Conservation (phyloP, 2,329 filamentous ascomycete genomes). For the Harringtonia lauricola region DNA sequence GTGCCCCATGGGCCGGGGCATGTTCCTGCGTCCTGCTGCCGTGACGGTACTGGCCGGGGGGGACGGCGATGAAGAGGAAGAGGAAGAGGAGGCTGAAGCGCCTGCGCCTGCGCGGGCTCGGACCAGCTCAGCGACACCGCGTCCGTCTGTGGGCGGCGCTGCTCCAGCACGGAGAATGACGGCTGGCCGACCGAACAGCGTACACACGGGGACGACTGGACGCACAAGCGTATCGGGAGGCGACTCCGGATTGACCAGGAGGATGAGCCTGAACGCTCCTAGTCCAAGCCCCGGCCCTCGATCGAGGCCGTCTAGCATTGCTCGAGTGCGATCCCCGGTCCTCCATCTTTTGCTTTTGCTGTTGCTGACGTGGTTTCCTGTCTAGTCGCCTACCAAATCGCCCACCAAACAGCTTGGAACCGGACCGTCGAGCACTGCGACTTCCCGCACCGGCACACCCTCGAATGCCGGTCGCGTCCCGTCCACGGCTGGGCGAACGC, state of each 20-base stretch:
- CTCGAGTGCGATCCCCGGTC: constrained; percentile 33
- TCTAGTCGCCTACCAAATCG: constrained; percentile 65
- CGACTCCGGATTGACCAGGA: constrained; percentile 45
- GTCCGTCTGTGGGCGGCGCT: constrained; percentile 12
- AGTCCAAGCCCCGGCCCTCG: constrained; percentile 62
- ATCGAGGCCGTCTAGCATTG: constrained; percentile 43
- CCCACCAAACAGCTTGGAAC: constrained; percentile 63
- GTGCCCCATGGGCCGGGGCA: constrained; percentile 62
- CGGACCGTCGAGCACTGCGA: constrained; percentile 40
- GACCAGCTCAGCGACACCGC: not conserved
- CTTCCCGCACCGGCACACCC: constrained; percentile 55
- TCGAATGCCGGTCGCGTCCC: constrained; percentile 32
- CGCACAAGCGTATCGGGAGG: constrained; percentile 26
- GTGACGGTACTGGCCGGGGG: constrained; percentile 40
- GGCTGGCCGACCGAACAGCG: constrained; percentile 37
- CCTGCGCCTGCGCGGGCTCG: constrained; percentile 17
- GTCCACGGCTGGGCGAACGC: constrained; percentile 18
- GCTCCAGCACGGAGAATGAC: constrained; percentile 13
- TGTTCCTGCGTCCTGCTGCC: constrained; percentile 73
- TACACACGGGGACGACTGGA: constrained; percentile 20
- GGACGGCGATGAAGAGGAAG: constrained; percentile 9
- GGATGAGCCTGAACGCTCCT: constrained; percentile 59
- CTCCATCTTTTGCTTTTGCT: not conserved
- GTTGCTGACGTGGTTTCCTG: not conserved
- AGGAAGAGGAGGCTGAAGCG: constrained; percentile 23